phyloP scores from a whole-genome alignment of 768 basidiomycete species.

The Mycena venus region DNA sequence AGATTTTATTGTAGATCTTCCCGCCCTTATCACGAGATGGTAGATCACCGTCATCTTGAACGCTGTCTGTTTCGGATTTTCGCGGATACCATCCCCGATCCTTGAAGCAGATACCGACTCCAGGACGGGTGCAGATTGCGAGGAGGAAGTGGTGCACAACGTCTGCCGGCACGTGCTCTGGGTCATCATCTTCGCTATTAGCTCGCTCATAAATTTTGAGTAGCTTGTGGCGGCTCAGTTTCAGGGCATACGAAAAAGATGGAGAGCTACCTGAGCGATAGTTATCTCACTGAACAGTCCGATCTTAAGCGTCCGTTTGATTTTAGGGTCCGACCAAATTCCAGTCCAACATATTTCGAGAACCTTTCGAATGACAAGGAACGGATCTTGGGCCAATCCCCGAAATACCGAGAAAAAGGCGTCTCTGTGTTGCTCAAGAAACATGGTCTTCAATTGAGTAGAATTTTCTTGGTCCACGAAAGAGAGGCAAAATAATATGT shows the following conservation, averaged over 20 bases:
- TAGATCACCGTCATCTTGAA: constrained; percentile 53
- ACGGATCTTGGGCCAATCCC: constrained; percentile 76
- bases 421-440: constrained; percentile 81
- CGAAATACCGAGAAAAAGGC: constrained; percentile 79
- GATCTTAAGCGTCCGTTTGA: constrained; percentile 81
- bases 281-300: constrained; percentile 77
- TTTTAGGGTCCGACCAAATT: constrained; percentile 79
- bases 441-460: constrained; percentile 68
- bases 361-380: constrained; percentile 69
- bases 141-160: constrained; percentile 90
- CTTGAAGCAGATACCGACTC: constrained; percentile 87
- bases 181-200: constrained; percentile 59
- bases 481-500: constrained; percentile 79
- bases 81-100: constrained; percentile 94
- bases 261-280: constrained; percentile 67
- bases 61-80: constrained; percentile 56
- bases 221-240: constrained; percentile 59
- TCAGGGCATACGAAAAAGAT: background rate
- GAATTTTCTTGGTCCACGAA: constrained; percentile 68
- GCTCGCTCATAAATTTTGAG: constrained; percentile 80
- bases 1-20: constrained; percentile 85
- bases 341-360: constrained; percentile 84
- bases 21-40: constrained; percentile 51
- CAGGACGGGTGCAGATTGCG: constrained; percentile 85
- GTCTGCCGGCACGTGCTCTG: constrained; percentile 77